Evolutionary conservation across 176 grass and related monocot genomes (phyloP).

Genomic region (Bromus sterilis): DNA sequence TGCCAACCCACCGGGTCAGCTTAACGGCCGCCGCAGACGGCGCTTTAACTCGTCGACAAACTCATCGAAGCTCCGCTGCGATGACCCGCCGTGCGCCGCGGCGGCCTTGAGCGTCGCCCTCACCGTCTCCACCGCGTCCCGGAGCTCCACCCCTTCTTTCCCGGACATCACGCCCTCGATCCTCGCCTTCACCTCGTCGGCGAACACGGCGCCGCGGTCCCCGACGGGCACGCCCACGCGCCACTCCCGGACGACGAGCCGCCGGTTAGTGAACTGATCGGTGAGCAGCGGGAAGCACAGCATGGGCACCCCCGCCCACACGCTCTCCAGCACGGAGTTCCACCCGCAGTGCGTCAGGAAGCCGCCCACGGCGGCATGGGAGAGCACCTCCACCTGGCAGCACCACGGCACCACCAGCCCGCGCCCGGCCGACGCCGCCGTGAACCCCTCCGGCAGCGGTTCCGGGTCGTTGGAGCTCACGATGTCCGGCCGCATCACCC

Average conservation of each 20-base stretch:
- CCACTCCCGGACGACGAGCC: conserved; percentile 13
- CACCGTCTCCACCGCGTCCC: conserved; percentile 28
- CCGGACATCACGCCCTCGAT: conserved; percentile 40
- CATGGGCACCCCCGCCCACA: conserved; percentile 22
- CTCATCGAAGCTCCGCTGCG: no score
- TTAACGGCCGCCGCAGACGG: no score
- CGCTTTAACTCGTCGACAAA: no score
- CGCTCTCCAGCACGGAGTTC: conserved; percentile 45
- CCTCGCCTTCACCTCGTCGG: conserved; percentile 27
- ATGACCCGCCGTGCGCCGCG: no score
- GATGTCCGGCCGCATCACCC: conserved; percentile 52
- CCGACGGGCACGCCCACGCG: background rate
- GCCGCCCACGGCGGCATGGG: conserved; percentile 41
- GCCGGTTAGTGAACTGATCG: conserved; percentile 59
- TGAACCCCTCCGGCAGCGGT: conserved; percentile 40
- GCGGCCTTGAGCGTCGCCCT: no score
- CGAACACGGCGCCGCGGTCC: conserved; percentile 22
- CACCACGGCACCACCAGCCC: conserved; percentile 66
- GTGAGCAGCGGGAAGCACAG: conserved; percentile 63
- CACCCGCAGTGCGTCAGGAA: conserved; percentile 53
- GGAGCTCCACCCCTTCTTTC: conserved; percentile 6
- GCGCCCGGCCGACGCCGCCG: background rate
- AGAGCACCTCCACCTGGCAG: conserved; percentile 55
- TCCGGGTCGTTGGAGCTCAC: conserved; percentile 49
- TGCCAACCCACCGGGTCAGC: no score